Percentiles rank a stretch among this genome's conserved stretches.
These are phyloP conservation scores for Calonectria leucothoes DNA, from an alignment of 2,329 filamentous ascomycete species.

Conservation along the genomic window DNA sequence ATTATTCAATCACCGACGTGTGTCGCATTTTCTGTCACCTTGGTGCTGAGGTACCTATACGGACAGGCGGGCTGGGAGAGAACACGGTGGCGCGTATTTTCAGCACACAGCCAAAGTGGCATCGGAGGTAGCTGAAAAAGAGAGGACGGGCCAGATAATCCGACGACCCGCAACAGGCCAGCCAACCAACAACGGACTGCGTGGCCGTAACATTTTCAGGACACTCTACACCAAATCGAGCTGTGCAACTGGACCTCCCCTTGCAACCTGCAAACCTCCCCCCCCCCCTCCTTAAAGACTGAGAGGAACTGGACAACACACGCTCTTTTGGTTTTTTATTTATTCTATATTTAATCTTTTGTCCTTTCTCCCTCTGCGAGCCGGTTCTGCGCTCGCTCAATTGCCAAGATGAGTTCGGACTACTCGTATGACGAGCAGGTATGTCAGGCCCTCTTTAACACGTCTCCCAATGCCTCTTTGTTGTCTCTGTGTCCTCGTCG, in stretches of 20 bases:
- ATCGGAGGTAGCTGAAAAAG: slow-evolving; percentile 26
- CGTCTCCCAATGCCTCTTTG: not conserved
- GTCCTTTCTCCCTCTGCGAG: slow-evolving; percentile 34
- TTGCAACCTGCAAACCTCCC: slow-evolving; percentile 20
- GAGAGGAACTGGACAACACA: slow-evolving; percentile 11
- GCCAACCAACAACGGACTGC: slow-evolving; percentile 39
- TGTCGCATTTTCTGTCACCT: not conserved
- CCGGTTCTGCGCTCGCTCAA: slow-evolving; percentile 50
- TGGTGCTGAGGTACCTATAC: not conserved
- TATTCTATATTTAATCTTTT: slow-evolving; percentile 17
- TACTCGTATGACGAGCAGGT: slow-evolving; percentile 98
- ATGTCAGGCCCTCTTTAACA: slow-evolving; percentile 33
- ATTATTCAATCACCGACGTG: not conserved
- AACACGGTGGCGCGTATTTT: slow-evolving; percentile 49
- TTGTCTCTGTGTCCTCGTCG: not conserved
- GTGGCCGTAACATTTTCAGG: slow-evolving; percentile 45
- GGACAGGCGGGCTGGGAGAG: slow-evolving; percentile 33
- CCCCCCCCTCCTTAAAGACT: slow-evolving; percentile 8
- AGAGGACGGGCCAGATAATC: slow-evolving; percentile 49
- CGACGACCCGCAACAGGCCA: slow-evolving; percentile 40
- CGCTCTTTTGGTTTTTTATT: slow-evolving; percentile 27
- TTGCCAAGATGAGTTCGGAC: slow-evolving; percentile 83
- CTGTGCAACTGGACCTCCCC: not conserved
- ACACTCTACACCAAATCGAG: slow-evolving; percentile 35
- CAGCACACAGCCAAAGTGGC: slow-evolving; percentile 4